Evolutionary conservation across 495 filamentous ascomycete genomes (phyloP).

Genomic region (Aspergillus heteromorphus): DNA sequence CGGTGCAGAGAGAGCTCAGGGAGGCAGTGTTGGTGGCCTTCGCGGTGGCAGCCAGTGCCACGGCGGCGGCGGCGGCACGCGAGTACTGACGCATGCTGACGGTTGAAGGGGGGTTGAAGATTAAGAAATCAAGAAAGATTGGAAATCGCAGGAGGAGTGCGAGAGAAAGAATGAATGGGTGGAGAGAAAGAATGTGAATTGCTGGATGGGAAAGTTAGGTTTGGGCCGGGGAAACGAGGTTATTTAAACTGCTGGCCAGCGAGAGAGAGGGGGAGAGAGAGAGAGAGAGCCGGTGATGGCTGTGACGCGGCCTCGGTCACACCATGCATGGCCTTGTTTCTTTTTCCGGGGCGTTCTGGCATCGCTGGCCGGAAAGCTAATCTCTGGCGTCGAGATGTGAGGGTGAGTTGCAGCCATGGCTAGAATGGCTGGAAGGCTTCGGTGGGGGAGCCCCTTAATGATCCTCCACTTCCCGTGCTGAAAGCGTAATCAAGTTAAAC

Average conservation of each 20-base stretch:
- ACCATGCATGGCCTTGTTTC: background rate
- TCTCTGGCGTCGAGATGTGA: background rate
- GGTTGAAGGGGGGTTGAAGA: background rate
- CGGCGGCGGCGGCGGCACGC: slow-evolving; percentile 14
- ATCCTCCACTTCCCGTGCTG: background rate
- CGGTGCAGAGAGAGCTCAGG: slow-evolving; percentile 27
- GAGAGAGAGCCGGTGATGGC: background rate
- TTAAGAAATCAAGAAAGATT: background rate
- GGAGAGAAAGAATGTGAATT: background rate
- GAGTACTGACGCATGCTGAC: slow-evolving; percentile 23
- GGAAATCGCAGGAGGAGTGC: background rate
- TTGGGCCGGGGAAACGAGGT: background rate
- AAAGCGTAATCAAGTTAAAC: background rate
- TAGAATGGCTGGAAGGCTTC: background rate
- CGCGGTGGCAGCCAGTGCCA: slow-evolving; percentile 18
- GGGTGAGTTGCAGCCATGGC: background rate
- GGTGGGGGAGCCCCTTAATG: background rate
- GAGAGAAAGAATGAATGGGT: background rate
- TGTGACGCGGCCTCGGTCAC: background rate
- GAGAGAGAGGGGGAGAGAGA: too few species aligned
- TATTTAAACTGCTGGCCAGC: background rate
- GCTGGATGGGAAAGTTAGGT: background rate
- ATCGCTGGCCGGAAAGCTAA: background rate
- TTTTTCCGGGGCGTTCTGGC: background rate
- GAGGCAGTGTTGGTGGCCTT: slow-evolving; percentile 23